phyloP scores from a whole-genome alignment of 2,329 filamentous ascomycete species.

The Pyrenochaeta sp. region DNA sequence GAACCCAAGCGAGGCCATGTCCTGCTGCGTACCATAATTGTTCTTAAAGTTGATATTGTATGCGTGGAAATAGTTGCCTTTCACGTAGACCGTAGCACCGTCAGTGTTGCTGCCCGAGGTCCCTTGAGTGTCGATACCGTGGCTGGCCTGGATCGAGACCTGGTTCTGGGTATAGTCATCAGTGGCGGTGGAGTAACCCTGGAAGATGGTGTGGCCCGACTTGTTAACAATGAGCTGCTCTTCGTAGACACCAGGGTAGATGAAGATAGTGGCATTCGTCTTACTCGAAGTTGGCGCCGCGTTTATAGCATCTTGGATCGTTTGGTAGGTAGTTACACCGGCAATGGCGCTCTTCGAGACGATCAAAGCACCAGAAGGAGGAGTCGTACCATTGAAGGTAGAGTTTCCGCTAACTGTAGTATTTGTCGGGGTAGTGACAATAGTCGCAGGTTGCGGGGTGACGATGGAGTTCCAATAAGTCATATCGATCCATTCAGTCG shows the following conservation, averaged over 20 bases:
- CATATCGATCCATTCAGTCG: slow-evolving; percentile 51
- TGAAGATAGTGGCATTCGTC: slow-evolving; percentile 50
- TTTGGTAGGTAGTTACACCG: slow-evolving; percentile 47
- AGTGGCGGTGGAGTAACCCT: slow-evolving; percentile 49
- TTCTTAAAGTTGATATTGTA: slow-evolving; percentile 55
- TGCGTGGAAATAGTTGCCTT: slow-evolving; percentile 52
- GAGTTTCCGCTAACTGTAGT: slow-evolving; percentile 32
- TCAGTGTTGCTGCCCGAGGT: slow-evolving; percentile 47
- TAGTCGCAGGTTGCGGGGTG: slow-evolving; percentile 39
- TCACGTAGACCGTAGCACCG: slow-evolving; percentile 52
- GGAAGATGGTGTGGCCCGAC: slow-evolving; percentile 51
- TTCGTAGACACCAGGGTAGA: slow-evolving; percentile 52
- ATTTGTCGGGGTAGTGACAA: slow-evolving; percentile 28
- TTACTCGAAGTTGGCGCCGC: slow-evolving; percentile 48
- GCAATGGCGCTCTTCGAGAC: slow-evolving; percentile 50
- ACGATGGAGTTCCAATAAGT: slow-evolving; percentile 51
- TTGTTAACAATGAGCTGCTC: slow-evolving; percentile 52
- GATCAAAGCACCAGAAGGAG: slow-evolving; percentile 49
- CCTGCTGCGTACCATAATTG: slow-evolving; percentile 47
- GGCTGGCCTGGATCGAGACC: slow-evolving; percentile 47
- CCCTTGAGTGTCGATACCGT: slow-evolving; percentile 51
- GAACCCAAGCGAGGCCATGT: slow-evolving; percentile 52
- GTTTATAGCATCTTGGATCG: slow-evolving; percentile 49
- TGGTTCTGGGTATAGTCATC: slow-evolving; percentile 50
- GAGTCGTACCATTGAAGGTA: slow-evolving; percentile 43